Base-by-base conservation (phyloP, 768 basidiomycete species). In the Naganishia randhawae region DNA sequence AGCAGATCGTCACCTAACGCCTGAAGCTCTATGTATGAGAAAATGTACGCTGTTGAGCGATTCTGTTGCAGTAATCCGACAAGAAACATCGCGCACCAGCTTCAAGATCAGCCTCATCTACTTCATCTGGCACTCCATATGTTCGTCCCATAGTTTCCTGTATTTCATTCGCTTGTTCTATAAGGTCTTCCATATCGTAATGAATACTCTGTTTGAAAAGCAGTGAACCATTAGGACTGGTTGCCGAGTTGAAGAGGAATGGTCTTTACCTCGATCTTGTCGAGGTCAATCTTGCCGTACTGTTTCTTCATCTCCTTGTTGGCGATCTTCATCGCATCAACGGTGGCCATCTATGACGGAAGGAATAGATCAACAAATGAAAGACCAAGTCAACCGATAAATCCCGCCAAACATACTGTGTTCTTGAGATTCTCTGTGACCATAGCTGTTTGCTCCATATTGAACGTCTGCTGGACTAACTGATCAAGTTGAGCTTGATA, bases 361-460 rank as follows among this genome's bases (percentile, higher is more conserved):
- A 2, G 13, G 0, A 27, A 29, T 32, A 9, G 33, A n/a, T 50
- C 45, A 41, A 31, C 6, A 37, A 68, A 55, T 13, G 51, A 33
- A 16, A 16, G n/a, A 10, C 11, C 11, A 17, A 16, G 50, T 6
- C 7, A 14, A 17, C 33, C 14, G 35, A 55, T 67, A 11, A 16
- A 19, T n/a, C 27, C 29, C 65, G 10, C n/a, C 13, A 32, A 4
- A 74, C 74, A 67, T 31, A 81, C 80, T 9, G 96, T 98, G 78
- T 97, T 98, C 71, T 92, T 87, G 74, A 98, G 81, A 80, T 98
- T 98, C 82, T 98, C 96, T n/a, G 95, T 98, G 10, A 91, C 88
- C 75, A 98, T 86, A 16, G 90, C 86, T 14, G 94, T 89, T 65
- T 90, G 92, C 82, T 99, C 94, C 90, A 98, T 98, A 81, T 99